Evolutionary conservation across 208 protist genomes (phyloP).

Genomic region (Leishmania amazonensis): DNA sequence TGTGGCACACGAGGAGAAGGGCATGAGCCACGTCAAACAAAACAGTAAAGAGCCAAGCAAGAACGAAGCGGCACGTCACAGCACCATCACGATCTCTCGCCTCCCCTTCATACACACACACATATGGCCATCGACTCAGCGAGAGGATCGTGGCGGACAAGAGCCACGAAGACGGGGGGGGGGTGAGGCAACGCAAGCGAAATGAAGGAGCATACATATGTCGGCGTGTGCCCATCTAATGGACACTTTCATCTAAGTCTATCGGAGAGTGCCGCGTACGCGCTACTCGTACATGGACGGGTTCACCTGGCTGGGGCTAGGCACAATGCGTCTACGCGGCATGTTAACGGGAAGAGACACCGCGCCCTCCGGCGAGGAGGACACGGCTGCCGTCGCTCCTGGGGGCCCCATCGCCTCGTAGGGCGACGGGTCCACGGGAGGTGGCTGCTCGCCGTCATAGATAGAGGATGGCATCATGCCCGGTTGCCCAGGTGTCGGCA

Average conservation of each 20-base stretch:
- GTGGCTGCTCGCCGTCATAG: not conserved
- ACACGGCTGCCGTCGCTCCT: not conserved
- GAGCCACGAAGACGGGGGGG: not conserved
- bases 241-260: not conserved
- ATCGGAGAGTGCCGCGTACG: not conserved
- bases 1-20: not conserved
- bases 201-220: not conserved
- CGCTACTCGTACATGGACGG: constrained; percentile 9
- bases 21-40: not conserved
- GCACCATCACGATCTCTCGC: not conserved
- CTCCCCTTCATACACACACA: not conserved
- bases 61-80: not conserved
- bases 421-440: not conserved
- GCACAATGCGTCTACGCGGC: constrained; percentile 19
- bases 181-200: not conserved
- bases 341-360: constrained; percentile 22
- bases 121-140: not conserved
- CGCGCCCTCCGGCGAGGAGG: not conserved
- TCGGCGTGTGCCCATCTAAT: not conserved
- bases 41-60: not conserved
- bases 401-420: constrained; percentile 9
- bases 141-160: not conserved
- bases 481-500: constrained; percentile 8
- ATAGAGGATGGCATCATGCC: constrained; percentile 6
- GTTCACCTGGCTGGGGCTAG: constrained; percentile 5